phyloP scores from a whole-genome alignment of 2,329 filamentous ascomycete genomes.

The Epichloe festucae region DNA sequence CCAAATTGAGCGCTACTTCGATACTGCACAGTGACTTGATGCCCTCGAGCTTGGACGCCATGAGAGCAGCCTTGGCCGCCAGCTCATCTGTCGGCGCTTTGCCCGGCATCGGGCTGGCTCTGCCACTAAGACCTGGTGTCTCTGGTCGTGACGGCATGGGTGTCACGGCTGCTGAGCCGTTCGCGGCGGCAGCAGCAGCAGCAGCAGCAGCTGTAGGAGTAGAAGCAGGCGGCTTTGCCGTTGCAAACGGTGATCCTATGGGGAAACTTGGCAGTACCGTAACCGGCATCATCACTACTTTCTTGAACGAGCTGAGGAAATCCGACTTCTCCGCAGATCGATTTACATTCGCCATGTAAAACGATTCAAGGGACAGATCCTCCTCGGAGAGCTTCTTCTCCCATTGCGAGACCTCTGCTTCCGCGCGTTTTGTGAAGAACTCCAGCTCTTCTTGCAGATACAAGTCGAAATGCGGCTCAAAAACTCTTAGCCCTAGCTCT shows the following conservation, averaged over 20 bases:
- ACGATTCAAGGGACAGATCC: conserved; percentile 80
- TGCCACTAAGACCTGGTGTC: conserved; percentile 31
- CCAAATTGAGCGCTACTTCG: conserved; percentile 80
- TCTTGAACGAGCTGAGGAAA: conserved; percentile 92
- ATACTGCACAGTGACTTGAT: conserved; percentile 95
- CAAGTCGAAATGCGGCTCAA: conserved; percentile 85
- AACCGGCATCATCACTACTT: conserved; percentile 98
- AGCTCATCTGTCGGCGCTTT: conserved; percentile 82
- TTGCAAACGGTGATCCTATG: conserved; percentile 44
- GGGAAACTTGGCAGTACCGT: conserved; percentile 67
- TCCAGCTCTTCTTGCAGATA: conserved; percentile 89
- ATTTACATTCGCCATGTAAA: conserved; percentile 92
- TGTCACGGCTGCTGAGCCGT: conserved; percentile 14
- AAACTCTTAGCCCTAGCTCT: conserved; percentile 56
- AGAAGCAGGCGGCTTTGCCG: conserved; percentile 22
- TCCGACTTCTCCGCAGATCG: conserved; percentile 92
- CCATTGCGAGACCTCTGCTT: conserved; percentile 70
- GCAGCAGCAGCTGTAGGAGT: neutral
- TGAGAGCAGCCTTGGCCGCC: conserved; percentile 92
- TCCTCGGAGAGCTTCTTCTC: conserved; percentile 86
- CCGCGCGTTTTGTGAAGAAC: conserved; percentile 64
- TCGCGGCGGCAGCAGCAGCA: conserved; percentile 10
- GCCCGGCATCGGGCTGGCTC: conserved; percentile 27
- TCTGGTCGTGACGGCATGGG: conserved; percentile 34
- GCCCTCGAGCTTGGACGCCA: conserved; percentile 87